phyloP scores from a whole-genome alignment of 2,329 filamentous ascomycete genomes.

The Falciphora oryzae region DNA sequence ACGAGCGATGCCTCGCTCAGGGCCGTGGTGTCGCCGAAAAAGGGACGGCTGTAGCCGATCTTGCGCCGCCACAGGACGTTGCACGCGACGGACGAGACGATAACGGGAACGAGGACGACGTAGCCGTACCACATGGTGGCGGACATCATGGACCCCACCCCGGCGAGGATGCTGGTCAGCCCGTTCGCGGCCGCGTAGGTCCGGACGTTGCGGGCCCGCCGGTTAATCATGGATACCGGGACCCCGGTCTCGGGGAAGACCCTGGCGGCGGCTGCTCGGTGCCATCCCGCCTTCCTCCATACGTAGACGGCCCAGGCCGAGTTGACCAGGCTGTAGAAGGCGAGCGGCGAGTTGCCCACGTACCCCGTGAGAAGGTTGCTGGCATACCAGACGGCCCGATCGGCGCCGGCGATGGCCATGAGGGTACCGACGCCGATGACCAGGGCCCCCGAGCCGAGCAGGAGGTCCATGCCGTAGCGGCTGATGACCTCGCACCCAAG shows the following conservation, averaged over 20 bases:
- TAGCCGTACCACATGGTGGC: no score
- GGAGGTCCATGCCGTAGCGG: slow-evolving; percentile 42
- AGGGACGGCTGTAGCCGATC: slow-evolving; percentile 39
- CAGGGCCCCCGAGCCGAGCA: slow-evolving; percentile 43
- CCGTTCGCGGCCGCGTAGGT: no score
- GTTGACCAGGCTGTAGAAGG: no score
- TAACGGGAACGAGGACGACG: no score
- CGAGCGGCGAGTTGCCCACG: slow-evolving; percentile 45
- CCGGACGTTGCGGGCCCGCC: no score
- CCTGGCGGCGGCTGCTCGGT: no score
- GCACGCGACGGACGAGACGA: slow-evolving; percentile 36
- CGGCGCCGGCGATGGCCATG: slow-evolving; percentile 46
- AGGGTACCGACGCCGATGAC: slow-evolving; percentile 45
- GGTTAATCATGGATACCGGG: no score
- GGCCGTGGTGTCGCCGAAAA: slow-evolving; percentile 17
- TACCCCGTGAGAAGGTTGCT: slow-evolving; percentile 51
- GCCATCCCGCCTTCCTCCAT: no score
- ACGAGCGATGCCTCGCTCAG: slow-evolving; percentile 19
- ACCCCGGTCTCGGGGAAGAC: no score
- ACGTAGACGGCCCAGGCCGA: no score
- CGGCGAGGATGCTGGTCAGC: no score
- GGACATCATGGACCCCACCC: no score
- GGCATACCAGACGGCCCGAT: slow-evolving; percentile 33
- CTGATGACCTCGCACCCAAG: slow-evolving; percentile 45
- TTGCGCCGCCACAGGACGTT: slow-evolving; percentile 43